Evolutionary conservation across 768 basidiomycete species (phyloP).

Genomic region (Suillus fuscotomentosus): DNA sequence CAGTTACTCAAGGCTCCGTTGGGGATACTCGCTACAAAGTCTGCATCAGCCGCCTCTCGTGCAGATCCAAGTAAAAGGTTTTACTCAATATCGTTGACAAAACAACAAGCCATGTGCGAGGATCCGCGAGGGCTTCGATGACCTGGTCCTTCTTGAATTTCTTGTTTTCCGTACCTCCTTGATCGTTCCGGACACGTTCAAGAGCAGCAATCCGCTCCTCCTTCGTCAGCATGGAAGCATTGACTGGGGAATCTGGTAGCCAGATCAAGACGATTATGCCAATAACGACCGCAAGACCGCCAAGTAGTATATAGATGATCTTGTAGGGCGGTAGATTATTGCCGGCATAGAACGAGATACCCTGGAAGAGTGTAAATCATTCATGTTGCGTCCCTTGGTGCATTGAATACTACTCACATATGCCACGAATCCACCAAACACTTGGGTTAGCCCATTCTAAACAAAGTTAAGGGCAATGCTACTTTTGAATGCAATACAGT

Average conservation of each 20-base stretch:
- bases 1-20: slow-evolving; percentile 66
- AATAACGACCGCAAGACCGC: slow-evolving; percentile 58
- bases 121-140: slow-evolving; percentile 53
- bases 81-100: slow-evolving; percentile 57
- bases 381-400: background rate
- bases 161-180: slow-evolving; percentile 63
- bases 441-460: slow-evolving; percentile 57
- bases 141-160: slow-evolving; percentile 58
- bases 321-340: slow-evolving; percentile 52
- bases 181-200: slow-evolving; percentile 66
- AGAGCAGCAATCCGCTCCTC: slow-evolving; percentile 62
- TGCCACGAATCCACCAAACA: slow-evolving; percentile 64
- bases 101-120: slow-evolving; percentile 62
- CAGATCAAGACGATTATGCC: slow-evolving; percentile 55
- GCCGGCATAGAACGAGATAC: slow-evolving; percentile 54
- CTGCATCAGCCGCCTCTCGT: slow-evolving; percentile 7
- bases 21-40: slow-evolving; percentile 54
- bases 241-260: slow-evolving; percentile 66
- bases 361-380: slow-evolving; percentile 31
- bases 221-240: slow-evolving; percentile 51
- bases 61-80: background rate
- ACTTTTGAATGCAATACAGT: background rate
- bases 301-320: slow-evolving; percentile 60
- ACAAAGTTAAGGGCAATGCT: background rate
- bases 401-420: slow-evolving; percentile 40